Conservation (phyloP, 495 filamentous ascomycete species). For the Trichoderma reesei region DNA sequence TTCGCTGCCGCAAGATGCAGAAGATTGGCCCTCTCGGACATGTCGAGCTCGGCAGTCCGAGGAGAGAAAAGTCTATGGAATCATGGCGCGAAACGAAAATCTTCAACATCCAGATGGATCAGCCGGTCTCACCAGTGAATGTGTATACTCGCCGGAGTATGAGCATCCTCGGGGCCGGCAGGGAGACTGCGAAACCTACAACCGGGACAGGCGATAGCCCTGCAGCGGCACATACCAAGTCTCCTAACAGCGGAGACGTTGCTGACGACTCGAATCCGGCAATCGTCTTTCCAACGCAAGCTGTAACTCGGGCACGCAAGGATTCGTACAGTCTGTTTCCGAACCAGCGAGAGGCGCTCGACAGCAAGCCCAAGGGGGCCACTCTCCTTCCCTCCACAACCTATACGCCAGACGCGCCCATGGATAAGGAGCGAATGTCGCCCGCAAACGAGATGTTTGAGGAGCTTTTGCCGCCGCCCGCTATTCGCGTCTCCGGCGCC, state of each 20-base stretch:
- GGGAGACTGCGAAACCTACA: neutral
- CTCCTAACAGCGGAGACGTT: neutral
- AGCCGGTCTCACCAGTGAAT: neutral
- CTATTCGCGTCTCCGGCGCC: slow-evolving; percentile 20
- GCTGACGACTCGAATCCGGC: neutral
- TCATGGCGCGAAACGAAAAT: neutral
- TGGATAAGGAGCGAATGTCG: slow-evolving; percentile 14
- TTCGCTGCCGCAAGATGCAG: slow-evolving; percentile 32
- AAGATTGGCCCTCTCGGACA: slow-evolving; percentile 22
- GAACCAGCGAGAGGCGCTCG: neutral
- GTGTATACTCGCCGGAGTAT: neutral
- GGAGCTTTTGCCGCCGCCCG: slow-evolving; percentile 25
- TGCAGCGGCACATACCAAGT: neutral
- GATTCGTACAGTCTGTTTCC: slow-evolving; percentile 11
- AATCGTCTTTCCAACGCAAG: neutral
- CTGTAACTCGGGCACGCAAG: slow-evolving; percentile 6
- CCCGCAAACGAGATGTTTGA: slow-evolving; percentile 16
- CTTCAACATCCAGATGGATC: neutral
- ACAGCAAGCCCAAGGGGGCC: neutral
- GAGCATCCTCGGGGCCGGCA: neutral
- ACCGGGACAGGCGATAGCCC: neutral
- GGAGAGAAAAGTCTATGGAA: neutral
- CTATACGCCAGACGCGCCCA: slow-evolving; percentile 24
- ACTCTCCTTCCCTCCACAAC: slow-evolving; percentile 29
- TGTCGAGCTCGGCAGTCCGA: neutral